phyloP scores from a whole-genome alignment of 2,329 filamentous ascomycete genomes.

The Calycina herbarum region DNA sequence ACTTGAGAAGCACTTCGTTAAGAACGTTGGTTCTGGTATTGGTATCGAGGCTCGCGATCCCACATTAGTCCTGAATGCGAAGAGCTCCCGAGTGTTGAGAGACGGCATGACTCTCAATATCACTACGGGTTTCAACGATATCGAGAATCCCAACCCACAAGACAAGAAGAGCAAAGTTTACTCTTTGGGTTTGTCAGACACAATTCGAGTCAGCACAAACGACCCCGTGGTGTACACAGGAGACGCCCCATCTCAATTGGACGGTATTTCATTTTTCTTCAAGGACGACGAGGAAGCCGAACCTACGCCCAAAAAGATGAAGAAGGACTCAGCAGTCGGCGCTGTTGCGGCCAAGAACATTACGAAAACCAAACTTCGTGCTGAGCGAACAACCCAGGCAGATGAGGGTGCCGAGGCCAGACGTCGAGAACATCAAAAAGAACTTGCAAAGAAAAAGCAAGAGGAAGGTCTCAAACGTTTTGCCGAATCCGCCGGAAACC shows the following conservation, averaged over 20 bases:
- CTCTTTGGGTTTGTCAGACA: slow-evolving; percentile 88
- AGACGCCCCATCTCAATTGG: slow-evolving; percentile 85
- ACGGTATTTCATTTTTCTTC: slow-evolving; percentile 97
- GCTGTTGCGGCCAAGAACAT: slow-evolving; percentile 94
- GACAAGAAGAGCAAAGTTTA: slow-evolving; percentile 90
- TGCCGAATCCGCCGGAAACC: slow-evolving; percentile 77
- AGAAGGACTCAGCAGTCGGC: slow-evolving; percentile 78
- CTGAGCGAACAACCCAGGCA: slow-evolving; percentile 82
- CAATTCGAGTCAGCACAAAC: slow-evolving; percentile 78
- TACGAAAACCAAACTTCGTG: slow-evolving; percentile 87
- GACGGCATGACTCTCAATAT: slow-evolving; percentile 97
- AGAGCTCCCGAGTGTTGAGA: slow-evolving; percentile 79
- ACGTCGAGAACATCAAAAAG: slow-evolving; percentile 89
- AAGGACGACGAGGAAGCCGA: slow-evolving; percentile 91
- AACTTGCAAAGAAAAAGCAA: slow-evolving; percentile 84
- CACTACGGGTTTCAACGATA: slow-evolving; percentile 84
- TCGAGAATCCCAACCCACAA: slow-evolving; percentile 82
- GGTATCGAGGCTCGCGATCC: slow-evolving; percentile 88
- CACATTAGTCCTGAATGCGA: slow-evolving; percentile 81
- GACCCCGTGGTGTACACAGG: slow-evolving; percentile 90
- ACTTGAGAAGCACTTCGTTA: slow-evolving; percentile 90
- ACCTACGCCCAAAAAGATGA: slow-evolving; percentile 85
- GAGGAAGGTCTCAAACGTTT: slow-evolving; percentile 84
- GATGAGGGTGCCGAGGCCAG: slow-evolving; percentile 88
- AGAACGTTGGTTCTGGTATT: slow-evolving; percentile 88